Evolutionary conservation across 257 asterid species (phyloP).

Genomic region (Solanum tacnaense): DNA sequence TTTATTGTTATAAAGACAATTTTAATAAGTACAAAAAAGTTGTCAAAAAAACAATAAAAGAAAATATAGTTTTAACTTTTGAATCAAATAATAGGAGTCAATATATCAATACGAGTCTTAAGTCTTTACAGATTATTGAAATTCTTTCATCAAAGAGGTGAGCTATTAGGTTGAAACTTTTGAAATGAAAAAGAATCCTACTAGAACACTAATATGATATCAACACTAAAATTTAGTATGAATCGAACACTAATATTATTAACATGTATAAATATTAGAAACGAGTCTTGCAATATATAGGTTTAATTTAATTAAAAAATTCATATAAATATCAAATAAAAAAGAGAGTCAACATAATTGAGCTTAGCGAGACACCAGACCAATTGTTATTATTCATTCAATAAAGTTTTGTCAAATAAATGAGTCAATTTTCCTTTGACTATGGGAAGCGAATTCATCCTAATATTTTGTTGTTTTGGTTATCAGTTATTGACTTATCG

Average conservation of each 20-base stretch:
- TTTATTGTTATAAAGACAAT: not conserved
- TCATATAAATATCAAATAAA: not conserved
- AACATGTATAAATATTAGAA: no score
- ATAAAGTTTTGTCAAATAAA: not conserved
- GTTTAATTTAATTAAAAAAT: no score
- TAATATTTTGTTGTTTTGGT: not conserved
- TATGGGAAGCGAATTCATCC: not conserved
- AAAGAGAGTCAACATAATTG: not conserved
- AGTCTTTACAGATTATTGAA: no score
- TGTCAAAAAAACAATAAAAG: not conserved
- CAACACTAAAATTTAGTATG: not conserved
- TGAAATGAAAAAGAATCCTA: not conserved
- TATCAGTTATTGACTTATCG: not conserved
- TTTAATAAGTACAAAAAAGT: not conserved
- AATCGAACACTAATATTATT: no score
- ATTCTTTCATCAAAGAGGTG: no score
- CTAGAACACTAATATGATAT: no score
- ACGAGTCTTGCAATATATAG: not conserved
- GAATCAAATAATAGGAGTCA: not conserved
- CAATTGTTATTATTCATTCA: not conserved
- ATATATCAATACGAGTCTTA: no score
- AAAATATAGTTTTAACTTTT: not conserved
- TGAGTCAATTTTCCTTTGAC: not conserved
- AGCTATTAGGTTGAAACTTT: no score
- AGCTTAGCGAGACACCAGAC: not conserved